phyloP scores from a whole-genome alignment of 2,329 filamentous ascomycete species.

The Diatrype stigma region DNA sequence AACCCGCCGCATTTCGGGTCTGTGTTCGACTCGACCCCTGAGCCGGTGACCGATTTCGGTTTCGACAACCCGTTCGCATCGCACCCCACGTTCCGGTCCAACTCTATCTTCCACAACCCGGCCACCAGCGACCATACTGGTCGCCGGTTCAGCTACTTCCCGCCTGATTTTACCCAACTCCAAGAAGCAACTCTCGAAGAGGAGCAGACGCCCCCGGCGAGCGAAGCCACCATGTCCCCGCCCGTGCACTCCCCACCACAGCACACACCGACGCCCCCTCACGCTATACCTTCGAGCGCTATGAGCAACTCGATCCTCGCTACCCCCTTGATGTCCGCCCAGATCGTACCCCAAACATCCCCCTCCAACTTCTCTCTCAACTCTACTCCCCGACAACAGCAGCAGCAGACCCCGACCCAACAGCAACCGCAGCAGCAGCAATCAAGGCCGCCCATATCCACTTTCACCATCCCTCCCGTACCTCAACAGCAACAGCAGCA shows the following conservation, averaged over 20 bases:
- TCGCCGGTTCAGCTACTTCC: conserved; percentile 60
- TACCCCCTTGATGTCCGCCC: conserved; percentile 18
- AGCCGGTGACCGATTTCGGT: conserved; percentile 45
- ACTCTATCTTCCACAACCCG: conserved; percentile 62
- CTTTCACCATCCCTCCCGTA: conserved; percentile 38
- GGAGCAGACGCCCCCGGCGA: conserved; percentile 25
- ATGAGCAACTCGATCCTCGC: conserved; percentile 23
- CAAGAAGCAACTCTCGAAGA: conserved; percentile 27
- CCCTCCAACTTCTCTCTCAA: conserved; percentile 18
- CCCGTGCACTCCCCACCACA: conserved; percentile 24
- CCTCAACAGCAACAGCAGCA: conserved; percentile 28
- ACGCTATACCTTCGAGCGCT: conserved; percentile 19
- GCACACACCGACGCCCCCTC: conserved; percentile 23
- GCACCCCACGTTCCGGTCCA: conserved; percentile 59
- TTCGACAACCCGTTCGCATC: conserved; percentile 39
- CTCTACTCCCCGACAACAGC: conserved; percentile 9
- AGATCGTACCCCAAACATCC: conserved; percentile 17
- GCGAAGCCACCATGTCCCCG: conserved; percentile 24
- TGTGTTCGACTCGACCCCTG: conserved; percentile 53
- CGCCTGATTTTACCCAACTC: conserved; percentile 47
- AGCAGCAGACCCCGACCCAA: conserved; percentile 10
- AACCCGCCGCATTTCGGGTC: conserved; percentile 54
- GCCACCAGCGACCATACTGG: conserved; percentile 49
- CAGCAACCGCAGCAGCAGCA: conserved; percentile 17
- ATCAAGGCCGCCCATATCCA: conserved; percentile 21